These are phyloP conservation scores for Endothia cerciana DNA, from an alignment of 2,329 filamentous ascomycete genomes.

Conservation along the genomic window DNA sequence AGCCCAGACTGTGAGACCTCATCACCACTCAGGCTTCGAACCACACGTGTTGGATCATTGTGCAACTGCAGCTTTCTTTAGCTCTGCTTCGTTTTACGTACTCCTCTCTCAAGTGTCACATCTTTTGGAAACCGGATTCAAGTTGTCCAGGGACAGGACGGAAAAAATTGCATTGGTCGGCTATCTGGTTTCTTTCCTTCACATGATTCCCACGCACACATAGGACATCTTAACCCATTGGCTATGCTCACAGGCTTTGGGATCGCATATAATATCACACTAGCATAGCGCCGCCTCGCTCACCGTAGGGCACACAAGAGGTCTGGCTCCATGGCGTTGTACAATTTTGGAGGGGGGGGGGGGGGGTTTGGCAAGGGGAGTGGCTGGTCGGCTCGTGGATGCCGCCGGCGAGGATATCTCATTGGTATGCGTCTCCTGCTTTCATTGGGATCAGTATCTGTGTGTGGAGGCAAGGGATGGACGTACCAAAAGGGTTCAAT, in stretches of 20 bases:
- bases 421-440: conserved; percentile 3
- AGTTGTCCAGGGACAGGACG: conserved; percentile 8
- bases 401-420: neutral
- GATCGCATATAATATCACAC: conserved; percentile 28
- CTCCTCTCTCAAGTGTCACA: conserved; percentile 10
- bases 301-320: conserved; percentile 3
- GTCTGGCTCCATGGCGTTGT: conserved; percentile 24
- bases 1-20: conserved; percentile 6
- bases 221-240: conserved; percentile 1
- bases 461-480: neutral
- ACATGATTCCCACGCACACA: conserved; percentile 20
- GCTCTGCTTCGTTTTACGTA: neutral
- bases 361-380: no score
- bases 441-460: neutral
- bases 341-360: neutral
- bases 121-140: conserved; percentile 2
- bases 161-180: conserved; percentile 27
- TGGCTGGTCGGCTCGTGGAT: neutral
- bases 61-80: neutral
- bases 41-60: neutral
- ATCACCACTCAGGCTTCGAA: neutral
- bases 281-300: conserved; percentile 25
- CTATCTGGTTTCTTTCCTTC: conserved; percentile 16
- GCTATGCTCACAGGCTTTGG: conserved; percentile 9
- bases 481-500: neutral